Evolutionary conservation across 2,329 filamentous ascomycete species (phyloP), one percentile per base, ranked within the genome.

Genomic region (Calonectria hawksworthii): DNA sequence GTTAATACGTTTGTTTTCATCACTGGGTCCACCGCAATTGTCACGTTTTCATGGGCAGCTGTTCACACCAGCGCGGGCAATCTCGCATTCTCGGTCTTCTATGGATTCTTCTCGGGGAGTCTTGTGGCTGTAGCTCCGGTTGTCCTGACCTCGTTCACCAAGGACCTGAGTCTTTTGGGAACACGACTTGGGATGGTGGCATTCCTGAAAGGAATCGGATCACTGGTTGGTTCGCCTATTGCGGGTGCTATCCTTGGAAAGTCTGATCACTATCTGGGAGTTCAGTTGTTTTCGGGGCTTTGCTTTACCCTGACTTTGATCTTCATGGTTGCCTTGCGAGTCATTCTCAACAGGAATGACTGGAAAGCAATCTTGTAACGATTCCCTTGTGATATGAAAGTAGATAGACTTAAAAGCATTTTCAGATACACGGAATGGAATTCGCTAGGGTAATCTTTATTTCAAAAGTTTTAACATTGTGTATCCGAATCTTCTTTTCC

Each of bases 91-190:
- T 84, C 85, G 32, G 80, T 86, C 1, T 75, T 88, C 68, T 89
- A 88, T 73, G 88, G 88, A 5, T 87, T 90, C 75, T 86, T 87
- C 72, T 86, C 87, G 1, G 87, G 87, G 4, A 86, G 84, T 5
- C 82, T 89, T 13, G 85, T 89, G 56, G 84, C 85, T 8, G 81
- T 90, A 30, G 85, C 86, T 1, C 84, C 86, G 1, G 85, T 88
- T 0, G 86, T 87, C 0, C 79, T 89, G 13, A 85, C 86, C 4
- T 84, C 83, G n/a, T 81, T 89, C 32, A 87, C 87, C 1, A 80
- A 83, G 1, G 86, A 89, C 65, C 77, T 86, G 51, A 80, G 80
- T 56, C 77, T 82, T 9, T 70, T 88, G 6, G 88, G 88, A 10
- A 87, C 86, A 4, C 79, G 88, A 23, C 80, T 89, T n/a, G 87